These are phyloP conservation scores for Lactifluus echinatus DNA, from an alignment of 768 basidiomycete species.

Conservation along the genomic window DNA sequence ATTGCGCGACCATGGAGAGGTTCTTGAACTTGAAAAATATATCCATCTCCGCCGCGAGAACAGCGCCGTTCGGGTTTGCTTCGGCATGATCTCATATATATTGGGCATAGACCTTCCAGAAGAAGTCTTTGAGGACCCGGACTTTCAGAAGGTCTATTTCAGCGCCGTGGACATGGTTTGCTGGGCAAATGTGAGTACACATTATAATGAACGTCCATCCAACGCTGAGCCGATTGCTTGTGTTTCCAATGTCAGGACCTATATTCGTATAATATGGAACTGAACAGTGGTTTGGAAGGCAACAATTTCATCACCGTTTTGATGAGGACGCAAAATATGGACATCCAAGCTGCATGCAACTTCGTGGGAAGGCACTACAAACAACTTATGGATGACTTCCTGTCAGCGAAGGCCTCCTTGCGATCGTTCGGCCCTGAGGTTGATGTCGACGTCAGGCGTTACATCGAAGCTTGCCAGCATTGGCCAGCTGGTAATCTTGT, in stretches of 20 bases:
- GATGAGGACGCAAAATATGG: conserved; percentile 45
- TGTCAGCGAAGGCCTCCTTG: conserved; percentile 37
- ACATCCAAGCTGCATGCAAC: conserved; percentile 52
- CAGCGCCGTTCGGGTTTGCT: conserved; percentile 58
- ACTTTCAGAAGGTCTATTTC: conserved; percentile 45
- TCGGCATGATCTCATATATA: conserved; percentile 52
- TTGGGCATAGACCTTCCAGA: conserved; percentile 57
- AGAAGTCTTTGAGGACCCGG: conserved; percentile 47
- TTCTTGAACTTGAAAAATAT: conserved; percentile 48
- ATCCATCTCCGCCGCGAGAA: conserved; percentile 55
- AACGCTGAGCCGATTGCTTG: neutral
- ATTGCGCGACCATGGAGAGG: conserved; percentile 46
- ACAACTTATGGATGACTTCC: conserved; percentile 42
- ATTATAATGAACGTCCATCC: neutral
- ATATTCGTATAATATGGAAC: conserved; percentile 69
- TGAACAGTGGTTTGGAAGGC: conserved; percentile 51
- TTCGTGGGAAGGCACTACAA: conserved; percentile 44
- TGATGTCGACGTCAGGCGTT: conserved; percentile 43
- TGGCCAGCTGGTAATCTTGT: conserved; percentile 58
- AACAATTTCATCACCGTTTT: conserved; percentile 66
- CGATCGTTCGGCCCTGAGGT: conserved; percentile 40
- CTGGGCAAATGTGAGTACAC: conserved; percentile 54
- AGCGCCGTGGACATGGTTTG: conserved; percentile 58
- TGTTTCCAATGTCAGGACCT: conserved; percentile 39
- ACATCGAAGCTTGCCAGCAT: conserved; percentile 46